phyloP scores from a whole-genome alignment of 768 basidiomycete genomes.

The Termitomyces sp. region DNA sequence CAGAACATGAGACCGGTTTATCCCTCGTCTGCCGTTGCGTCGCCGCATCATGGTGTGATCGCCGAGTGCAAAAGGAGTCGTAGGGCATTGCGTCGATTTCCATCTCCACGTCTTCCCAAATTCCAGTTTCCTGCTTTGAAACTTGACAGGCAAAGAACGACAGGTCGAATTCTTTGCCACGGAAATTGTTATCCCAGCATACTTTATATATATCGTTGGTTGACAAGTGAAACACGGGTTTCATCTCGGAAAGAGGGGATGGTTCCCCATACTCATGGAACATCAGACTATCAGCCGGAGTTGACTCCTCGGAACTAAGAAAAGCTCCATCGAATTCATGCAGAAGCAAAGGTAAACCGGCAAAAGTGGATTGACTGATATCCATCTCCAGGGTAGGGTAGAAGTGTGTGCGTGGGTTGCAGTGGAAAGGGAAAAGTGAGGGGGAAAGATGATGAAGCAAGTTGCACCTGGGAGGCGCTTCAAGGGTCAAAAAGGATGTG shows the following conservation, averaged over 20 bases:
- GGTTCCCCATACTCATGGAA: constrained; percentile 16
- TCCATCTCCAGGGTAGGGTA: not conserved
- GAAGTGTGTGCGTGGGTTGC: not conserved
- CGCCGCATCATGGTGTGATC: constrained; percentile 1
- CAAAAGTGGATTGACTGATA: constrained; percentile 6
- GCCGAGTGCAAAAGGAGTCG: not conserved
- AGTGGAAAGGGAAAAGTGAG: not conserved
- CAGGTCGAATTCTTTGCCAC: not conserved
- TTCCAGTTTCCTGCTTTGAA: constrained; percentile 4
- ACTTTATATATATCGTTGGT: constrained; percentile 9
- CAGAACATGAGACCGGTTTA: constrained; percentile 3
- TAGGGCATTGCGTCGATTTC: constrained; percentile 2
- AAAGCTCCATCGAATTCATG: not conserved
- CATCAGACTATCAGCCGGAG: constrained; percentile 16
- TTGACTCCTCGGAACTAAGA: constrained; percentile 7
- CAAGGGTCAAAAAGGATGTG: constrained; percentile 16
- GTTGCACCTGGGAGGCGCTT: constrained; percentile 10
- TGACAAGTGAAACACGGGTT: constrained; percentile 12
- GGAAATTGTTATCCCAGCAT: not conserved
- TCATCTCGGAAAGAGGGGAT: constrained; percentile 13
- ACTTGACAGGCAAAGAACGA: not conserved
- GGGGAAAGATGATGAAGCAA: not conserved
- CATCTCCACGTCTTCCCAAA: constrained; percentile 9
- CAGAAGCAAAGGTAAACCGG: constrained; percentile 2
- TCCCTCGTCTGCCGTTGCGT: constrained; percentile 8